Evolutionary conservation across 768 basidiomycete species (phyloP), one percentile per base, ranked within the genome.

Genomic region (Vararia minispora): DNA sequence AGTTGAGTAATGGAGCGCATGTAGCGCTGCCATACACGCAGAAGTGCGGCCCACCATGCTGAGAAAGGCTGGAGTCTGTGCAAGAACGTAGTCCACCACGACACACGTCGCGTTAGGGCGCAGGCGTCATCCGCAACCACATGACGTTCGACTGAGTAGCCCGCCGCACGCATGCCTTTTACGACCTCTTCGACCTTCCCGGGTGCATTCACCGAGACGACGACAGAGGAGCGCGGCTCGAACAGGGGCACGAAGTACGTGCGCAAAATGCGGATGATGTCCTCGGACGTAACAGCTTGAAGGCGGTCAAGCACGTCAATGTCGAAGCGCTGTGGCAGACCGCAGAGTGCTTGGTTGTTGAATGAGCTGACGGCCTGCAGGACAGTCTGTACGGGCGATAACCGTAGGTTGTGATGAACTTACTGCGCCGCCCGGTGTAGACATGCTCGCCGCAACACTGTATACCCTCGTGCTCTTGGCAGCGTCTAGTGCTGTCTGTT

Each of bases 391-490:
- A 20, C 14, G 22, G 30, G 21, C 7, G 22, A 12, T 7, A 17
- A 20, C 3, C 7, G n/a, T 11, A 41, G n/a, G 33, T 18, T 17
- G 16, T 10, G 32, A 17, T 25, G n/a, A n/a, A 61, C 80, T 56
- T 59, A 91, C 92, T 30, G 94, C 94, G 49, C 82, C 73, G 14
- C 75, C 73, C 21, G 86, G 76, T 3, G 89, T 94, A n/a, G 90
- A 81, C 16, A 94, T 83, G 31, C 71, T 68, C 52, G 76, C 76
- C 0, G 91, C 76, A 8, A 91, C 81, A 6, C 69, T 68, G 51
- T 79, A 97, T 4, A 95, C 91, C 45, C 95, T 80, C 33, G 76
- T 84, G 46, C 87, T 91, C 65, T 94, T 90, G 4, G 91, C 88
- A 0, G 87, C 83, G 48, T 97, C 91, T 26, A 98, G 61, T 7